Percentiles rank a stretch among this genome's conserved stretches.
These are phyloP conservation scores for Posidonia australis DNA, from an alignment of 106 monocot species.

Conservation along the genomic window DNA sequence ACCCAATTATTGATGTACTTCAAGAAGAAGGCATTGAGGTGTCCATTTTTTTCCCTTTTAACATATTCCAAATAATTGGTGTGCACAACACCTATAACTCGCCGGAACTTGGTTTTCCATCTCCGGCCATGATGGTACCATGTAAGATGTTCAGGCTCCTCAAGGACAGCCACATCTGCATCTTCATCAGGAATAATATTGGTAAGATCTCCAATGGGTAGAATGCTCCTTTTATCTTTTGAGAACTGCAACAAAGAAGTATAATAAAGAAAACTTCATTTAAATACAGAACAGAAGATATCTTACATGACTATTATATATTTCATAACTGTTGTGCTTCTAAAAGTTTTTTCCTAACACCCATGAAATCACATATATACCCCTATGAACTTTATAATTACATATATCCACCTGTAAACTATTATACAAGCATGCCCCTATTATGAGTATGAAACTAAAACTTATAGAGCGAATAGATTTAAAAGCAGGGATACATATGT, in stretches of 20 bases:
- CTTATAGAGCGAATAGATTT: too few species aligned
- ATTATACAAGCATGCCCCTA: too few species aligned
- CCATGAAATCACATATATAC: too few species aligned
- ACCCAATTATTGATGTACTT: conserved; percentile 77
- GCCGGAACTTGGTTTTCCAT: conserved; percentile 80
- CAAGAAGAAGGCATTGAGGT: conserved; percentile 40
- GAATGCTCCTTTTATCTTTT: conserved; percentile 67
- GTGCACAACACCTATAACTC: conserved; percentile 78
- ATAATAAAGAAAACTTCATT: not conserved
- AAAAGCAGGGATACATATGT: too few species aligned
- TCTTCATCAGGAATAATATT: conserved; percentile 57
- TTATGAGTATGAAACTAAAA: too few species aligned
- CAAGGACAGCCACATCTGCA: conserved; percentile 76
- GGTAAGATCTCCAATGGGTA: conserved; percentile 82
- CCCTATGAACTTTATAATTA: too few species aligned
- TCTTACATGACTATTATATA: not conserved
- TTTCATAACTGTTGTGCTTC: not conserved
- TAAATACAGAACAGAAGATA: not conserved
- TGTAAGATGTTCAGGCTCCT: conserved; percentile 92
- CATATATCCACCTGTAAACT: too few species aligned
- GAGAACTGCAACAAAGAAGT: conserved; percentile 45
- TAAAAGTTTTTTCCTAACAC: too few species aligned
- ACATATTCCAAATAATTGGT: conserved; percentile 96
- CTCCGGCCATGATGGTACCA: conserved; percentile 90
- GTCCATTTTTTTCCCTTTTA: conserved; percentile 77